These are phyloP conservation scores for Hondaea fermentalgiana DNA, from an alignment of 108 stramenopile genomes.

Conservation along the genomic window DNA sequence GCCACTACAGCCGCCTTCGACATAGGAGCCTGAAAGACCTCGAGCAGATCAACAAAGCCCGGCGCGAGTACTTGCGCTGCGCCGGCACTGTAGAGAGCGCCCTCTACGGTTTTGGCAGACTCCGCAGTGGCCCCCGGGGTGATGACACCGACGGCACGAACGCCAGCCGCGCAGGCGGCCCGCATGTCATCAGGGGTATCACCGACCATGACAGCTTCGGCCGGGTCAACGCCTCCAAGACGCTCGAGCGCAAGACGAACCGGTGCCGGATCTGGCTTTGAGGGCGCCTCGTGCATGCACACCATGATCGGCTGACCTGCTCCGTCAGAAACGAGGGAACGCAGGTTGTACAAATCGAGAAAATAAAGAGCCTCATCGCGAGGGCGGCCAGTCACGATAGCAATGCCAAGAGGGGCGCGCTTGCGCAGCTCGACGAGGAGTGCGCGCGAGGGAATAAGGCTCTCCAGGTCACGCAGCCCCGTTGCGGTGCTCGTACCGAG, in stretches of 20 bases:
- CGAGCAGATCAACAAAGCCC: constrained; percentile 53
- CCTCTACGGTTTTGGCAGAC: constrained; percentile 32
- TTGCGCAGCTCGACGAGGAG: constrained; percentile 56
- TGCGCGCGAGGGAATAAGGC: constrained; percentile 56
- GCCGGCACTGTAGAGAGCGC: constrained; percentile 56
- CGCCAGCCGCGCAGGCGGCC: constrained; percentile 63
- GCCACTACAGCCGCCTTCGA: neutral
- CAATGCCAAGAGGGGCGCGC: constrained; percentile 45
- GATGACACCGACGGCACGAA: constrained; percentile 64
- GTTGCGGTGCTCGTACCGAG: constrained; percentile 50
- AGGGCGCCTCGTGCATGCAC: constrained; percentile 82
- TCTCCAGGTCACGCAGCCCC: constrained; percentile 61
- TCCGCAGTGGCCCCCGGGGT: constrained; percentile 58
- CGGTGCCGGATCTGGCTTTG: constrained; percentile 76
- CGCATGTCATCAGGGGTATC: constrained; percentile 83
- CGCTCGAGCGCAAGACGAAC: constrained; percentile 47
- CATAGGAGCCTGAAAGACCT: constrained; percentile 28
- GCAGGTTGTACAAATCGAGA: constrained; percentile 50
- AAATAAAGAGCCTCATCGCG: constrained; percentile 68
- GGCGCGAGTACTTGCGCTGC: constrained; percentile 54
- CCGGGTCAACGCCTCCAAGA: constrained; percentile 49
- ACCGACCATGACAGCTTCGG: constrained; percentile 57
- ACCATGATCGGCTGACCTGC: constrained; percentile 28
- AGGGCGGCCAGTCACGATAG: constrained; percentile 77
- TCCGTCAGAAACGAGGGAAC: constrained; percentile 48